Conservation (phyloP, 1,284 basidiomycete species). For the Trametes polyzona region DNA sequence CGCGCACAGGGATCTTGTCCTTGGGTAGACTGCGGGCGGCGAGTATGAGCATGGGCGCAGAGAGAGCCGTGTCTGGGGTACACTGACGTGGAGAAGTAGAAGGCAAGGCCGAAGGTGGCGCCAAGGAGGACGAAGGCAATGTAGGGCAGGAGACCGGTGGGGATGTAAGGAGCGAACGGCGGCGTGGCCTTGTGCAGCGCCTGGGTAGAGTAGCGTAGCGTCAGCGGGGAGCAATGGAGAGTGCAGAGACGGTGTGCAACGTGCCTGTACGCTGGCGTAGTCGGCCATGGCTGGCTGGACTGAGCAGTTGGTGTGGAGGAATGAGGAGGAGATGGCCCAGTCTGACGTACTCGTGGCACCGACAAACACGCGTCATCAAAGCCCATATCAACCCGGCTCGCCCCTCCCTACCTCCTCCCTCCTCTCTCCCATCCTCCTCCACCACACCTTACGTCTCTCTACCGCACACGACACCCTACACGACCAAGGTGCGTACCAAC, state of each 20-base stretch:
- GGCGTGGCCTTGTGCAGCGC: constrained; percentile 55
- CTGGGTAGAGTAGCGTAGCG: no score
- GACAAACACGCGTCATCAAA: constrained; percentile 55
- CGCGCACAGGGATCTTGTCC: constrained; percentile 66
- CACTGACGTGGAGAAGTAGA: constrained; percentile 89
- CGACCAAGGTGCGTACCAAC: constrained; percentile 23
- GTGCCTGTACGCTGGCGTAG: constrained; percentile 48
- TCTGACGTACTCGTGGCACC: constrained; percentile 40
- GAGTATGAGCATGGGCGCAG: constrained; percentile 18
- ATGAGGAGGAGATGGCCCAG: constrained; percentile 36
- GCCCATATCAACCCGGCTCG: constrained; percentile 46
- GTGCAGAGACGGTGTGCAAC: constrained; percentile 19
- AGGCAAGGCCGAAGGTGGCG: constrained; percentile 78
- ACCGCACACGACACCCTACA: constrained; percentile 17
- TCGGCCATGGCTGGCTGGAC: constrained; percentile 39
- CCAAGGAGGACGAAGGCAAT: constrained; percentile 75
- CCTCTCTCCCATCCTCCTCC: constrained; percentile 12
- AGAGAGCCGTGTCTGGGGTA: constrained; percentile 12
- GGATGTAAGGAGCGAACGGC: constrained; percentile 70
- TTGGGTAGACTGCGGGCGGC: constrained; percentile 64
- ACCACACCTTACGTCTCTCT: not conserved
- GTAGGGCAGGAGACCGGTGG: constrained; percentile 68
- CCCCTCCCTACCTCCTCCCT: constrained; percentile 27
- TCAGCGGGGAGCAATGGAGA: constrained; percentile 3
- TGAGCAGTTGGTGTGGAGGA: constrained; percentile 28